phyloP scores from a whole-genome alignment of 2,329 filamentous ascomycete species.

The Diaporthe batatas region DNA sequence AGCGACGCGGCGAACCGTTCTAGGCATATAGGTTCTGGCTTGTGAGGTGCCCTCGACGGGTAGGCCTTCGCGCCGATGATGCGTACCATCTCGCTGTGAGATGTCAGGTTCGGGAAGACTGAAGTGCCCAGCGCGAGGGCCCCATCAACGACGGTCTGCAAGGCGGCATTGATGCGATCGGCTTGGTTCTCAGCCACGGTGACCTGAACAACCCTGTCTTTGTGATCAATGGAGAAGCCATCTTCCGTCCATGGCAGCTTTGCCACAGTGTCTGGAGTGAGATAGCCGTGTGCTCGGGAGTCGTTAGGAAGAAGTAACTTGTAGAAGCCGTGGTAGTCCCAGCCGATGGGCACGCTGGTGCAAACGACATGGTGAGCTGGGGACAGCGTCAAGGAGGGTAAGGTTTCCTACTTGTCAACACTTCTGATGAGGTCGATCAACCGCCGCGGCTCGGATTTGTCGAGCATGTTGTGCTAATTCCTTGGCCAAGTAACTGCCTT shows the following conservation, averaged over 20 bases:
- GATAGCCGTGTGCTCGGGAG: slow-evolving; percentile 47
- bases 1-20: slow-evolving; percentile 74
- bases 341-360: slow-evolving; percentile 48
- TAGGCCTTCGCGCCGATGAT: slow-evolving; percentile 52
- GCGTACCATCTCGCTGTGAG: slow-evolving; percentile 59
- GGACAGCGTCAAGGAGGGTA: neutral
- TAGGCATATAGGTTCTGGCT: slow-evolving; percentile 51
- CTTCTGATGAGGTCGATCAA: slow-evolving; percentile 30
- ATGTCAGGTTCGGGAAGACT: slow-evolving; percentile 53
- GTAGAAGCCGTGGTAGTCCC: slow-evolving; percentile 45
- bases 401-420: slow-evolving; percentile 33
- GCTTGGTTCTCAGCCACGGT: neutral
- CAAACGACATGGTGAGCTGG: neutral
- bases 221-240: slow-evolving; percentile 53
- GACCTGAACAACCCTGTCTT: slow-evolving; percentile 51
- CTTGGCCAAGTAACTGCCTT: neutral
- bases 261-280: slow-evolving; percentile 46
- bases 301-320: slow-evolving; percentile 48
- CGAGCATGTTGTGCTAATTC: neutral
- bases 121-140: slow-evolving; percentile 52
- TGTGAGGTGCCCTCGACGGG: neutral
- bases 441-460: neutral
- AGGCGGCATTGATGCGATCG: slow-evolving; percentile 51
- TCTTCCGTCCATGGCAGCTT: slow-evolving; percentile 53
- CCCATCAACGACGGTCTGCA: slow-evolving; percentile 56